phyloP scores from a whole-genome alignment of 2,329 filamentous ascomycete species.

The Metarhizium rileyi region DNA sequence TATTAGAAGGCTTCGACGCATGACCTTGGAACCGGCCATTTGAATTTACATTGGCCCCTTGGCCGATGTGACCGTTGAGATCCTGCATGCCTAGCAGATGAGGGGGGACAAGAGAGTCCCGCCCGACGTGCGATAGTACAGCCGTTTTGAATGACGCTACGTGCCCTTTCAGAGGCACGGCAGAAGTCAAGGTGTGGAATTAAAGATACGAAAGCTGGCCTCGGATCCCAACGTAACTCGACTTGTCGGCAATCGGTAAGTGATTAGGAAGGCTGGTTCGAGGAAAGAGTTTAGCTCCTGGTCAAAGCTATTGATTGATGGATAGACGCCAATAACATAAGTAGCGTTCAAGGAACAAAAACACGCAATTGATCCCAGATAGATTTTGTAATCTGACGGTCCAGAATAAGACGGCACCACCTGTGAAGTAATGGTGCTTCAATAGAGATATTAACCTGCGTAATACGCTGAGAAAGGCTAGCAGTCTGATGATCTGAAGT shows the following conservation, averaged over 20 bases:
- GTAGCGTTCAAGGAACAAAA: not conserved
- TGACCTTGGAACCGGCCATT: conserved; percentile 57
- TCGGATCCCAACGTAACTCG: not conserved
- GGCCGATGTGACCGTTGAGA: conserved; percentile 54
- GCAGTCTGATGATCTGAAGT: not conserved
- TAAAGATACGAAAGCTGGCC: not conserved
- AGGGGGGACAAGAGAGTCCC: conserved; percentile 81
- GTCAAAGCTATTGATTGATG: not conserved
- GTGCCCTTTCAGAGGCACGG: conserved; percentile 44
- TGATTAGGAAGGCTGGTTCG: not conserved
- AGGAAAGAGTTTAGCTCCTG: not conserved
- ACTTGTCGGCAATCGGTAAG: not conserved
- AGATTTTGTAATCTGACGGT: conserved; percentile 14
- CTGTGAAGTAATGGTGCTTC: conserved; percentile 7
- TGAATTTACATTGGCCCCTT: conserved; percentile 32
- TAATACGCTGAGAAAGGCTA: not conserved
- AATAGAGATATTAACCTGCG: conserved; percentile 2
- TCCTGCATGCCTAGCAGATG: conserved; percentile 89
- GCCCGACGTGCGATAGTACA: conserved; percentile 64
- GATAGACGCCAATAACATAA: not conserved
- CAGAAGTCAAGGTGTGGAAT: not conserved
- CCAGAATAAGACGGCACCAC: conserved; percentile 1
- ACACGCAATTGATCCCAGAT: not conserved
- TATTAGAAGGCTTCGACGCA: conserved; percentile 70
- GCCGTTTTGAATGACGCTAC: conserved; percentile 66